These are phyloP conservation scores for Staphylotrichum longicolle DNA, from an alignment of 495 filamentous ascomycete species.

Conservation along the genomic window DNA sequence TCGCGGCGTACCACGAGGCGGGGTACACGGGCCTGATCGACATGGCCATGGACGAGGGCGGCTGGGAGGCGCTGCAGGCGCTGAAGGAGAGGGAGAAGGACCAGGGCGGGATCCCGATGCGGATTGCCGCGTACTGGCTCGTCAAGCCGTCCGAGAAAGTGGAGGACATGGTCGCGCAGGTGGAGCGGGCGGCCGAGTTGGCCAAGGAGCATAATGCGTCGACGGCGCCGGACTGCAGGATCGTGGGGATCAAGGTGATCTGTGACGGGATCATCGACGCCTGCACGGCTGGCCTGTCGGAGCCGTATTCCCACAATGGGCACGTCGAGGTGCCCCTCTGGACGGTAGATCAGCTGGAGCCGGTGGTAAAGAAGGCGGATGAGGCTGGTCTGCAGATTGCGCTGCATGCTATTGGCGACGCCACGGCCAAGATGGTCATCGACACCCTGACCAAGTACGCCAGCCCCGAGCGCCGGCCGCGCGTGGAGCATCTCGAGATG, in stretches of 20 bases:
- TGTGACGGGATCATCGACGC: conserved; percentile 67
- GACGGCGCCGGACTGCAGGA: conserved; percentile 52
- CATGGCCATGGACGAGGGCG: conserved; percentile 67
- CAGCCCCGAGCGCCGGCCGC: conserved; percentile 49
- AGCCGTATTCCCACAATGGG: conserved; percentile 57
- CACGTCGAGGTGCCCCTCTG: conserved; percentile 54
- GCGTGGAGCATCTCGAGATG: conserved; percentile 63
- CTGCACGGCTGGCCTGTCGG: conserved; percentile 60
- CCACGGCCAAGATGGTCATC: conserved; percentile 54
- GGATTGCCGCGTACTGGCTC: conserved; percentile 64
- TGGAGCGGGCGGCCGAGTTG: conserved; percentile 60
- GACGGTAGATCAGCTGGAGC: conserved; percentile 49
- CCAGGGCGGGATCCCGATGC: conserved; percentile 48
- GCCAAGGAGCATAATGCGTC: conserved; percentile 44
- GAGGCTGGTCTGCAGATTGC: conserved; percentile 58
- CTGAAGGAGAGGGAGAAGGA: conserved; percentile 40
- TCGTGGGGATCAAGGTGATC: conserved; percentile 67
- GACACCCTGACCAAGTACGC: conserved; percentile 51
- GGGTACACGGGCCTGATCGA: conserved; percentile 65
- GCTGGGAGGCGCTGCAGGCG: conserved; percentile 56
- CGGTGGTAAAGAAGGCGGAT: conserved; percentile 55
- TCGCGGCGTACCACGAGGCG: conserved; percentile 50
- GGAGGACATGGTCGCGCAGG: conserved; percentile 48
- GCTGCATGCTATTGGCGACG: conserved; percentile 65
- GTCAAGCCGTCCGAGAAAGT: conserved; percentile 47